Conservation (phyloP, 768 basidiomycete species). For the Lactarius evosmus region DNA sequence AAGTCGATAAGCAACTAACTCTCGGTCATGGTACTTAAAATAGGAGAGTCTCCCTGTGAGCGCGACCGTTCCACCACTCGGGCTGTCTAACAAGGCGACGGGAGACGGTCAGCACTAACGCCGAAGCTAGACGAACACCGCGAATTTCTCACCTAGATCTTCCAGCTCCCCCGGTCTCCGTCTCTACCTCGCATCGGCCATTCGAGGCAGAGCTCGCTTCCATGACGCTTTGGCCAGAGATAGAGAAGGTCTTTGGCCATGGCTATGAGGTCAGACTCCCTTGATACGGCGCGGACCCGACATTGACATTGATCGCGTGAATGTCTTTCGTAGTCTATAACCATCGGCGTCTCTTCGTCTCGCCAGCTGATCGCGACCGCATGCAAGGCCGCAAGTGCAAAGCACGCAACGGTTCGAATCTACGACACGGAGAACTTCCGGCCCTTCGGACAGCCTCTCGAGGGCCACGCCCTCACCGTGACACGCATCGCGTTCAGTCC, state of each 20-base stretch:
- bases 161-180: constrained; percentile 29
- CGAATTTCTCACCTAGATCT: constrained; percentile 6
- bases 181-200: constrained; percentile 44
- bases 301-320: background rate
- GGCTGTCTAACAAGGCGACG: constrained; percentile 91
- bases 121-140: background rate
- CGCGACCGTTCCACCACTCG: constrained; percentile 90
- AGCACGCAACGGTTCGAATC: constrained; percentile 87
- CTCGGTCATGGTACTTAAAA: background rate
- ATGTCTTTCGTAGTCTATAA: constrained; percentile 57
- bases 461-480: constrained; percentile 85
- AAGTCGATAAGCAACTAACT: background rate
- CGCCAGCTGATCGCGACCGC: constrained; percentile 77
- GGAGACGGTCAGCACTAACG: constrained; percentile 50
- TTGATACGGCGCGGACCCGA: background rate
- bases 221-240: constrained; percentile 92
- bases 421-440: constrained; percentile 73
- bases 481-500: constrained; percentile 89
- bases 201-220: constrained; percentile 89
- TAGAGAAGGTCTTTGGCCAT: constrained; percentile 96
- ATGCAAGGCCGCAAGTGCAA: constrained; percentile 82
- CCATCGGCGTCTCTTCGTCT: constrained; percentile 70
- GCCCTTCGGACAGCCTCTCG: constrained; percentile 64
- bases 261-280: constrained; percentile 78
- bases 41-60: constrained; percentile 65